Evolutionary conservation across 2,329 filamentous ascomycete species (phyloP).

Genomic region (Epichloe elymi): DNA sequence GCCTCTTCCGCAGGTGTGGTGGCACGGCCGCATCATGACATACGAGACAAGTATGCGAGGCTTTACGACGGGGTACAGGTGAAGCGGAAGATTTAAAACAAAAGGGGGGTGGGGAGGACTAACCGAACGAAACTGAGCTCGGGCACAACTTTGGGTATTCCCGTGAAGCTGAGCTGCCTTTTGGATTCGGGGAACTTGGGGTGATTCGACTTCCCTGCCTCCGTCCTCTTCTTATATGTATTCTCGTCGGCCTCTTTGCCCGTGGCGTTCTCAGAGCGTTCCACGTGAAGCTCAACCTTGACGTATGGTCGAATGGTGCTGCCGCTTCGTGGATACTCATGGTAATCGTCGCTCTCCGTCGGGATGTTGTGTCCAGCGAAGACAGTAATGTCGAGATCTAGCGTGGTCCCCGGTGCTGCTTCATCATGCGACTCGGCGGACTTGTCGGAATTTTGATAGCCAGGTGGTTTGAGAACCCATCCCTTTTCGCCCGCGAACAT

Average conservation of each 20-base stretch:
- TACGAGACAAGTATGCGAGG: neutral
- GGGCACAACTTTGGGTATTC: conserved; percentile 47
- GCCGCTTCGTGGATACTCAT: conserved; percentile 17
- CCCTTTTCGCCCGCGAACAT: conserved; percentile 86
- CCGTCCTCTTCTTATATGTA: conserved; percentile 47
- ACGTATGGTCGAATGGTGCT: conserved; percentile 52
- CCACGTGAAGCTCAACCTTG: conserved; percentile 70
- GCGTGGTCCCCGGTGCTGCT: conserved; percentile 33
- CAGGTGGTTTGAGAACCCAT: conserved; percentile 73
- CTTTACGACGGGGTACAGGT: neutral
- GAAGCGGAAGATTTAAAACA: neutral
- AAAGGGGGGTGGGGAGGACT: conserved; percentile 17
- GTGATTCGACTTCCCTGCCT: conserved; percentile 41
- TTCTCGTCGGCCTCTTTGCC: conserved; percentile 28
- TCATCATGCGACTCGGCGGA: conserved; percentile 28
- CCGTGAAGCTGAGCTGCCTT: conserved; percentile 44
- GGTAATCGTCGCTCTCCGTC: conserved; percentile 16
- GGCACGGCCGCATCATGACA: neutral
- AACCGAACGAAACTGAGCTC: conserved; percentile 63
- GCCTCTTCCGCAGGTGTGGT: neutral
- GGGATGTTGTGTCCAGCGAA: conserved; percentile 62
- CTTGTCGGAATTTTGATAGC: conserved; percentile 46
- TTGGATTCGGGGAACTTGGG: conserved; percentile 47
- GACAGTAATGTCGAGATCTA: conserved; percentile 60
- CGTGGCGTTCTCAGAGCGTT: conserved; percentile 33